These are phyloP conservation scores for Tolypocladium guangdongense DNA, from an alignment of 2,329 filamentous ascomycete genomes.

Conservation along the genomic window DNA sequence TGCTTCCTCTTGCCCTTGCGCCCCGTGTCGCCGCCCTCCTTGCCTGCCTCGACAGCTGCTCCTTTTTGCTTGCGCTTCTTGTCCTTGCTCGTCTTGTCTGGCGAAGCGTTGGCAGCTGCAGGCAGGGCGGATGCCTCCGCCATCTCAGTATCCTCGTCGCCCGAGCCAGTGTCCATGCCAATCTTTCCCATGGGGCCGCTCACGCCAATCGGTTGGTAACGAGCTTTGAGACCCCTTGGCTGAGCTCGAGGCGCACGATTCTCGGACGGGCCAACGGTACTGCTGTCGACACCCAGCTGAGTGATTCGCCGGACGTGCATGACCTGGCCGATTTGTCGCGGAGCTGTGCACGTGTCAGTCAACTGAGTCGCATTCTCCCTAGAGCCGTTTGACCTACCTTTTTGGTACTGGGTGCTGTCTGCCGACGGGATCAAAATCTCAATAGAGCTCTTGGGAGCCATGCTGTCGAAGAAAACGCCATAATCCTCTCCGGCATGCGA, in stretches of 20 bases:
- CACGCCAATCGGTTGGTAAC: slow-evolving; percentile 57
- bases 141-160: slow-evolving; percentile 35
- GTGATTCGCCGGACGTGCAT: slow-evolving; percentile 56
- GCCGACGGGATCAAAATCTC: slow-evolving; percentile 51
- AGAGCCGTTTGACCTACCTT: slow-evolving; percentile 30
- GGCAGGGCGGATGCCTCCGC: slow-evolving; percentile 21
- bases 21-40: slow-evolving; percentile 7
- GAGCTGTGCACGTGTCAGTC: slow-evolving; percentile 8
- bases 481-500: slow-evolving; percentile 55
- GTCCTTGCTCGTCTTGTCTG: slow-evolving; percentile 17
- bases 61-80: slow-evolving; percentile 10
- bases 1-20: slow-evolving; percentile 28
- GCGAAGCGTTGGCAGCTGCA: slow-evolving; percentile 7
- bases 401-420: slow-evolving; percentile 40
- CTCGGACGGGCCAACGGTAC: slow-evolving; percentile 28
- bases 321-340: slow-evolving; percentile 41
- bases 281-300: slow-evolving; percentile 34
- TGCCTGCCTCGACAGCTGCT: background rate
- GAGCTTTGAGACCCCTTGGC: slow-evolving; percentile 54
- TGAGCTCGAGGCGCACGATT: slow-evolving; percentile 49
- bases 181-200: slow-evolving; percentile 23
- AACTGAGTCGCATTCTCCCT: too few species aligned
- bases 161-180: slow-evolving; percentile 23
- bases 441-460: slow-evolving; percentile 38
- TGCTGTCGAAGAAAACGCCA: slow-evolving; percentile 41